Base-by-base conservation (phyloP, 2,329 filamentous ascomycete species). In the Fusarium sp. region DNA sequence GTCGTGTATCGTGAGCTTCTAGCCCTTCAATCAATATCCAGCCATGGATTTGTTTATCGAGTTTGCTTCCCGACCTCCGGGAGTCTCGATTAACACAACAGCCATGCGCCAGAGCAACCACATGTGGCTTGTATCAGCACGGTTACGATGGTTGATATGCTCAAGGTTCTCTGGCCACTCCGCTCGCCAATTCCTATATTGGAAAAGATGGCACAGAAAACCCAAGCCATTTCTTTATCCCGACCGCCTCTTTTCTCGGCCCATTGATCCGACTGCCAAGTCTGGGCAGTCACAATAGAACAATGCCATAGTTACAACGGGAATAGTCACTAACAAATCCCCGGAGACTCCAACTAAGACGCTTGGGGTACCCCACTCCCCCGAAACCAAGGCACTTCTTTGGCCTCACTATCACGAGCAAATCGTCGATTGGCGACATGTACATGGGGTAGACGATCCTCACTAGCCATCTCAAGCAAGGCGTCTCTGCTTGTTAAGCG, bases 341-440 rank as follows among this genome's bases (percentile, higher is more conserved):
- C 62, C 60, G 39, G 38, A 59, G 38, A 55, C 63, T 70, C 63
- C 56, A 68, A 70, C 69, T 65, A 69, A 58, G 49, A 55, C 49
- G 60, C 54, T 57, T 25, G 36, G 47, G 45, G 27, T 11, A 50
- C 54, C 57, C 75, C 75, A 76, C 72, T 55, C 65, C 64, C 59
- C 58, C 65, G 57, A 72, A 72, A 72, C 74, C 42, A 73, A 68
- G 54, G 65, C 62, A 65, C 56, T 38, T 52, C 33, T 29, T 60
- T 53, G 60, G 49, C 57, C 52, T 62, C 41, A 44, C 44, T 58
- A 67, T 70, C 58, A 65, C 62, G 61, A 63, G 63, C 50, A 52
- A 71, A 75, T 77, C 68, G 72, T 74, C 75, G 73, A 77, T 77
- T 77, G 72, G 72, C 75, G 70, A 72, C 57, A 66, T 59, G 31